phyloP scores from a whole-genome alignment of 2,329 filamentous ascomycete species.

The Epichloe scottii region DNA sequence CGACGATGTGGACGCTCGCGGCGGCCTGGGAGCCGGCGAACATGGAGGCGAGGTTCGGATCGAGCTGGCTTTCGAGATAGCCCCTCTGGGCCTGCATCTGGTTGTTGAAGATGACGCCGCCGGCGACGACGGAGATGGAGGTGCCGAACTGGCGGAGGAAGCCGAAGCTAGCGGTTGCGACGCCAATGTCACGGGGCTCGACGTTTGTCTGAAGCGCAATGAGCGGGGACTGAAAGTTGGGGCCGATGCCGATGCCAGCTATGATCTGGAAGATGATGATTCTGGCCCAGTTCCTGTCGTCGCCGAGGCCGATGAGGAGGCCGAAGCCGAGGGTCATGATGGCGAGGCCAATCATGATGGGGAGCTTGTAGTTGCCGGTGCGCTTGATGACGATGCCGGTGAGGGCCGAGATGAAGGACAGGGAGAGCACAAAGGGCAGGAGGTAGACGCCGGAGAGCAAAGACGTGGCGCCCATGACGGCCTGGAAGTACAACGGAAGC shows the following conservation, averaged over 20 bases:
- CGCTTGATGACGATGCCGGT: conserved; percentile 47
- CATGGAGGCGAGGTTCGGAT: conserved; percentile 32
- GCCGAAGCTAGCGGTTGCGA: conserved; percentile 52
- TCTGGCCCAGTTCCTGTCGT: conserved; percentile 40
- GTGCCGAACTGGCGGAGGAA: conserved; percentile 60
- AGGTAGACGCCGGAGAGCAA: conserved; percentile 64
- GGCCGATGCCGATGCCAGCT: conserved; percentile 51
- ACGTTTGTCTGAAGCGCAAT: conserved; percentile 56
- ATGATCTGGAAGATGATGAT: conserved; percentile 50
- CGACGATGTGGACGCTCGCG: conserved; percentile 46
- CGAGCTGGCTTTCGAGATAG: conserved; percentile 35
- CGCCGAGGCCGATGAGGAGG: conserved; percentile 47
- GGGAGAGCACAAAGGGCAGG: conserved; percentile 54
- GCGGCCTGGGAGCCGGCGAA: conserved; percentile 49
- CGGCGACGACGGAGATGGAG: conserved; percentile 56
- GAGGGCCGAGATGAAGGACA: conserved; percentile 49
- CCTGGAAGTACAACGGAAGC: conserved; percentile 76
- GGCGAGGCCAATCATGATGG: conserved; percentile 46
- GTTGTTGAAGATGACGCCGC: conserved; percentile 71
- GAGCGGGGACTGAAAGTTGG: conserved; percentile 57
- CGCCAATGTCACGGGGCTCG: conserved; percentile 50
- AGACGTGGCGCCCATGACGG: conserved; percentile 54
- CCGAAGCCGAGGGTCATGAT: conserved; percentile 54
- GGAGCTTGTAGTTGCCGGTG: conserved; percentile 51
- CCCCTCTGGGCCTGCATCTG: conserved; percentile 46